Percentiles rank a stretch among this genome's conserved stretches.
phyloP scores from a whole-genome alignment of 2,329 filamentous ascomycete genomes.

The Arthrobotrys iridis region DNA sequence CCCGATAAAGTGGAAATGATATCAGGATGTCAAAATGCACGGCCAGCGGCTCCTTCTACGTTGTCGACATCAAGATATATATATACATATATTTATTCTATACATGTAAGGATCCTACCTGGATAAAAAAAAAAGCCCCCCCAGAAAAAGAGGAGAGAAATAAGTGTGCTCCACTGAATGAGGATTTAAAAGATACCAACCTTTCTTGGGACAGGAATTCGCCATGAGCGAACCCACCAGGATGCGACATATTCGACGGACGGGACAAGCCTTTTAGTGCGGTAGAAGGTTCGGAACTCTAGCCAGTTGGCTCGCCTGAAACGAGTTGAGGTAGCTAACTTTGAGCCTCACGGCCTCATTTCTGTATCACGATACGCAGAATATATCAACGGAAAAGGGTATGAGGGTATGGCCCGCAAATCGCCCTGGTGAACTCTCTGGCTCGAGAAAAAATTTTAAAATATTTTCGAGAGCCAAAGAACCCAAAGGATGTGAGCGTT shows the following conservation, averaged over 20 bases:
- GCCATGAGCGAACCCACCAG: slow-evolving; percentile 6
- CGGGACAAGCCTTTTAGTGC: slow-evolving; percentile 36
- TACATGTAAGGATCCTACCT: background rate
- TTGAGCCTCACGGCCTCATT: slow-evolving; percentile 4
- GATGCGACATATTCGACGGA: background rate
- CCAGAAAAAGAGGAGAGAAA: background rate
- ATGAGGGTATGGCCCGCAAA: no score
- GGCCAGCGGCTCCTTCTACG: slow-evolving; percentile 16
- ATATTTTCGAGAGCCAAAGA: no score
- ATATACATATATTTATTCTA: background rate
- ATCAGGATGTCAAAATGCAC: background rate
- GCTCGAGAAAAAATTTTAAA: no score
- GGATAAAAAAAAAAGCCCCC: slow-evolving; percentile 8
- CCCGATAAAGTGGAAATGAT: background rate
- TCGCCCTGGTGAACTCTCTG: no score
- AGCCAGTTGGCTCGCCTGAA: slow-evolving; percentile 11
- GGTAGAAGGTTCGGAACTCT: slow-evolving; percentile 13
- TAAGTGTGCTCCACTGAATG: background rate
- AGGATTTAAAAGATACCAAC: background rate
- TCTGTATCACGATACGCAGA: no score
- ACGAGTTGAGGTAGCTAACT: background rate
- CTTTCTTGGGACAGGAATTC: background rate
- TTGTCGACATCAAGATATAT: slow-evolving; percentile 5
- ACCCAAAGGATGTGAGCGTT: no score
- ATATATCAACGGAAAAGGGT: no score